Evolutionary conservation across 1,284 basidiomycete genomes (phyloP).

Genomic region (Irpex rosettiformis): DNA sequence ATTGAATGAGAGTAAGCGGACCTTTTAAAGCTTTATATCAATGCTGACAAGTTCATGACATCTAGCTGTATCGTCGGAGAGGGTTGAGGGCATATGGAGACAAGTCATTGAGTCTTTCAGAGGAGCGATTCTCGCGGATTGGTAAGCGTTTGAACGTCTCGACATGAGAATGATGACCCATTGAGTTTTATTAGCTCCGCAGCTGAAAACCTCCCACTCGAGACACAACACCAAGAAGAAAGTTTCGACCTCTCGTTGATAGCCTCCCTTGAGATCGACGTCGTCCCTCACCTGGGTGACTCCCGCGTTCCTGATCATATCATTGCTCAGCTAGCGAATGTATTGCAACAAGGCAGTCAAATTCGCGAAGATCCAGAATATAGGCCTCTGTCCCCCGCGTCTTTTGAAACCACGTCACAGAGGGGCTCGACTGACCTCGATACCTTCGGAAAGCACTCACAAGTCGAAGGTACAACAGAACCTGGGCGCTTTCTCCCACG

Average conservation of each 20-base stretch:
- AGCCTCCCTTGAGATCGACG: slow-evolving; percentile 71
- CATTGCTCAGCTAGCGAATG: slow-evolving; percentile 66
- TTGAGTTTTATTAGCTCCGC: slow-evolving; percentile 37
- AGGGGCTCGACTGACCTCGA: slow-evolving; percentile 31
- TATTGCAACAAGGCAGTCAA: slow-evolving; percentile 73
- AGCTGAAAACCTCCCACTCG: slow-evolving; percentile 52
- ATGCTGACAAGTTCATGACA: slow-evolving; percentile 1
- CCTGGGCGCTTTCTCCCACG: slow-evolving; percentile 55
- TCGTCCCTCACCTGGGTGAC: slow-evolving; percentile 75
- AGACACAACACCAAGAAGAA: slow-evolving; percentile 77
- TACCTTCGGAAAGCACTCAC: slow-evolving; percentile 30
- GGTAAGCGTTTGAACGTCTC: slow-evolving; percentile 42
- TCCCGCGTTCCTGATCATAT: slow-evolving; percentile 70
- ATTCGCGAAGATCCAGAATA: slow-evolving; percentile 49
- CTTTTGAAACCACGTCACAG: slow-evolving; percentile 14
- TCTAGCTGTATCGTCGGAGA: slow-evolving; percentile 54
- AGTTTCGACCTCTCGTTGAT: slow-evolving; percentile 86
- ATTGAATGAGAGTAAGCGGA: slow-evolving; percentile 41
- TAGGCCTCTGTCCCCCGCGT: slow-evolving; percentile 21
- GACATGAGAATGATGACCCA: background rate
- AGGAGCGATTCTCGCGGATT: slow-evolving; percentile 82
- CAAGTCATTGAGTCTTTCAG: slow-evolving; percentile 83
- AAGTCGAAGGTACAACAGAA: slow-evolving; percentile 59
- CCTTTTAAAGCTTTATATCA: slow-evolving; percentile 9
- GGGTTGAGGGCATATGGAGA: slow-evolving; percentile 79